phyloP scores from a whole-genome alignment of 176 grass and related monocot species.

The Oryza brachyantha region DNA sequence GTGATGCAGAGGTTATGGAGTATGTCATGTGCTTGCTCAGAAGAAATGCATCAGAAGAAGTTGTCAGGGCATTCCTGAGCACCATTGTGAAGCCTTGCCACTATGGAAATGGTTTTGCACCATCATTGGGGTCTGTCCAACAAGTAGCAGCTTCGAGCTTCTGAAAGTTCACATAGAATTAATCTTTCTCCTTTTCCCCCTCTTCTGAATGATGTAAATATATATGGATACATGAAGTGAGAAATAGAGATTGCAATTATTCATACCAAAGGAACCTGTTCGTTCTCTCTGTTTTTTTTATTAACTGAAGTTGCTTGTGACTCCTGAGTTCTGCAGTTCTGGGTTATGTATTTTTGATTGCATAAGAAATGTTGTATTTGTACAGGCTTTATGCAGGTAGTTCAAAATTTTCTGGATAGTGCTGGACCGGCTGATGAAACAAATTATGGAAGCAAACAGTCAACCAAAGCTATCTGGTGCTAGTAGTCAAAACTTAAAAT shows the following conservation, averaged over 20 bases:
- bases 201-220: not conserved
- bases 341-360: not conserved
- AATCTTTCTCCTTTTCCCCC: not conserved
- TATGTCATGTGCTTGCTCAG: conserved; percentile 43
- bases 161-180: not conserved
- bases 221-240: not conserved
- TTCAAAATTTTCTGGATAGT: not conserved
- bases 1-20: conserved; percentile 36
- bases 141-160: conserved; percentile 16
- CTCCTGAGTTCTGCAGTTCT: not conserved
- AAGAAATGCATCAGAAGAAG: conserved; percentile 32
- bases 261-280: not conserved
- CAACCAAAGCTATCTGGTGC: not conserved
- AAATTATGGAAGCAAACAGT: not conserved
- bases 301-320: not conserved
- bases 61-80: conserved; percentile 31
- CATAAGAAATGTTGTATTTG: not conserved
- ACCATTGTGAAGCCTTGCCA: conserved; percentile 32
- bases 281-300: not conserved
- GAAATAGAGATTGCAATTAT: not conserved
- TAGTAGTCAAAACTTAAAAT: not conserved
- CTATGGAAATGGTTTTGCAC: not conserved
- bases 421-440: not conserved
- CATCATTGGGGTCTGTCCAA: not conserved
- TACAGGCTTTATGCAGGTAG: not conserved